Conservation (phyloP, 441 rosid species). For the Biscutella laevigata region DNA sequence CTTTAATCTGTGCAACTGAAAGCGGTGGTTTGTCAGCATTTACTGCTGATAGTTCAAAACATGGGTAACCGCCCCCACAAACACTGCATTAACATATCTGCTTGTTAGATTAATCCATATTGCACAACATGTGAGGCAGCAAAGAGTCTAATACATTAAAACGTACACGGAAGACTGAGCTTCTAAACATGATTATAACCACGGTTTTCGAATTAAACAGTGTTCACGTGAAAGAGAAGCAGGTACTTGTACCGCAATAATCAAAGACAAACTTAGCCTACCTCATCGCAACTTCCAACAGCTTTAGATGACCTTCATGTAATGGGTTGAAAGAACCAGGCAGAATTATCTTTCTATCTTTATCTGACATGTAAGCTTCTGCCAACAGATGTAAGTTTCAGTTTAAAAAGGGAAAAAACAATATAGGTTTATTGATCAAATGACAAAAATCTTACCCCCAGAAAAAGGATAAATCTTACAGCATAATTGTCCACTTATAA, state of each 20-base stretch:
- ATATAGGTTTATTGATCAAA: background rate
- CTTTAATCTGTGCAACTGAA: constrained; percentile 55
- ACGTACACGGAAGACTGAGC: background rate
- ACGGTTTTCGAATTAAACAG: background rate
- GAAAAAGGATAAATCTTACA: constrained; percentile 70
- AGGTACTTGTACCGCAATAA: background rate
- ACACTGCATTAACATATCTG: constrained; percentile 38
- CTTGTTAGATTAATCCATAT: constrained; percentile 5
- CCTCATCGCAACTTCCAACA: constrained; percentile 86
- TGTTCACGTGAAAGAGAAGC: background rate
- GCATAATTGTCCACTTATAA: constrained; percentile 56
- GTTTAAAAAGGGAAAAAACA: background rate
- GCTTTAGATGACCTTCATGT: constrained; percentile 87
- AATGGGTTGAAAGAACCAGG: constrained; percentile 90
- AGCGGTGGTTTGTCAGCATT: constrained; percentile 92
- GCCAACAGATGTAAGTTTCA: constrained; percentile 19
- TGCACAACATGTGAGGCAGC: background rate
- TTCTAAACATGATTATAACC: background rate
- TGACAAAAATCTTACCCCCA: constrained; percentile 41
- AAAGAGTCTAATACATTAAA: background rate
- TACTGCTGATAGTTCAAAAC: constrained; percentile 82
- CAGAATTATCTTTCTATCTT: constrained; percentile 64
- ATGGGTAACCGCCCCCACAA: constrained; percentile 58
- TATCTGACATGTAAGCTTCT: constrained; percentile 31
- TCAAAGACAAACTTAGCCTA: constrained; percentile 25